Evolutionary conservation across 495 filamentous ascomycete genomes (phyloP).

Genomic region (Cryomyces minteri): DNA sequence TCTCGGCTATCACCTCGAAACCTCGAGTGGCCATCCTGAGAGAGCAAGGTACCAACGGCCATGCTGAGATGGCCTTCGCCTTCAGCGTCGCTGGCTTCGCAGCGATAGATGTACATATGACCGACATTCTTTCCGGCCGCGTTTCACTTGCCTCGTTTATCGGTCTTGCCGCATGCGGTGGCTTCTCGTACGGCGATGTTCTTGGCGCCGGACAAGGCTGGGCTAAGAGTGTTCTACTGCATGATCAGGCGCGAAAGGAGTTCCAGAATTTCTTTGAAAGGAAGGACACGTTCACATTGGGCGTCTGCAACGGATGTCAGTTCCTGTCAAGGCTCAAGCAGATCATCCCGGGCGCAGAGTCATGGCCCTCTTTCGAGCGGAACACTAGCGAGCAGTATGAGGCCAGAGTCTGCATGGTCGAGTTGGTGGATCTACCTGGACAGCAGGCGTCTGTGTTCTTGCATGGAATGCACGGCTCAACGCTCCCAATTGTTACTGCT

Average conservation of each 20-base stretch:
- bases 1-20: constrained; percentile 50
- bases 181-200: constrained; percentile 95
- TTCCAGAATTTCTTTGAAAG: constrained; percentile 79
- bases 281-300: constrained; percentile 76
- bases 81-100: constrained; percentile 86
- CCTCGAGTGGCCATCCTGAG: constrained; percentile 87
- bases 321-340: constrained; percentile 73
- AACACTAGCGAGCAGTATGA: constrained; percentile 89
- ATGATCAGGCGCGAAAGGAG: constrained; percentile 54
- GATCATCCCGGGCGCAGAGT: constrained; percentile 65
- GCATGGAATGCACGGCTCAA: constrained; percentile 72
- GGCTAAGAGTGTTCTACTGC: constrained; percentile 85
- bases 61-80: constrained; percentile 94
- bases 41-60: constrained; percentile 88
- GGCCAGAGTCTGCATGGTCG: constrained; percentile 75
- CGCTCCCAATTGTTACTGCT: constrained; percentile 72
- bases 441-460: constrained; percentile 65
- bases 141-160: constrained; percentile 62
- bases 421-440: constrained; percentile 40
- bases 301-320: constrained; percentile 96
- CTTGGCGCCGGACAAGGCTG: constrained; percentile 89
- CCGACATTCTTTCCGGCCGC: constrained; percentile 63
- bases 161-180: constrained; percentile 85
- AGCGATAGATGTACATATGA: constrained; percentile 92
- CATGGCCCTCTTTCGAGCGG: constrained; percentile 77